A percentile compares a stretch with the other conserved stretches of the same genome.
Evolutionary conservation across 2,329 filamentous ascomycete genomes (phyloP).

Genomic region (Pseudogymnoascus sp.): DNA sequence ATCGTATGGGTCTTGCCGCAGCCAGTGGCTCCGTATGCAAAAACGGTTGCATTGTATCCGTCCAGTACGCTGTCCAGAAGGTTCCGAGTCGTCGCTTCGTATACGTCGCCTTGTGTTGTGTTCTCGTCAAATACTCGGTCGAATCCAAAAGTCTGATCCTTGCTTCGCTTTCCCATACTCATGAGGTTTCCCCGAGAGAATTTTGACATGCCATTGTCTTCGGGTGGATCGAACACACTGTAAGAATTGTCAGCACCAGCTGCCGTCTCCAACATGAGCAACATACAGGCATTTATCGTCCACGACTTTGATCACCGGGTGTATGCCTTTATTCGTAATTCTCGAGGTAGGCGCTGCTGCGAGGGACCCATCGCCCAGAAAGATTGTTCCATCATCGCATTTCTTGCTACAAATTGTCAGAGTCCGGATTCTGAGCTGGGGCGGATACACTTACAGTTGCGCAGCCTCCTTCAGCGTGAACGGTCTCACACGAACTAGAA

Average conservation of each 20-base stretch:
- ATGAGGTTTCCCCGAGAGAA: slow-evolving; percentile 78
- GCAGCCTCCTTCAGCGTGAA: slow-evolving; percentile 90
- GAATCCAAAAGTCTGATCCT: slow-evolving; percentile 96
- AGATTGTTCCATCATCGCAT: slow-evolving; percentile 77
- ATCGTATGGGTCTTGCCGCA: slow-evolving; percentile 99
- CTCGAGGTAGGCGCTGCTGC: slow-evolving; percentile 82
- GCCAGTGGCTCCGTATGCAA: slow-evolving; percentile 94
- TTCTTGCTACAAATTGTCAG: slow-evolving; percentile 34
- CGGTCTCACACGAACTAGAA: slow-evolving; percentile 59
- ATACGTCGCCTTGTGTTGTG: slow-evolving; percentile 84
- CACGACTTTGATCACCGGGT: slow-evolving; percentile 90
- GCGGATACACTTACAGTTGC: slow-evolving; percentile 55
- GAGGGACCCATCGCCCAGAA: slow-evolving; percentile 93
- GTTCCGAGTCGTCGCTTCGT: slow-evolving; percentile 82
- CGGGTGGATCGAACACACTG: slow-evolving; percentile 94
- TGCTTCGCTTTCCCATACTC: slow-evolving; percentile 77
- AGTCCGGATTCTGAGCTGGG: background rate
- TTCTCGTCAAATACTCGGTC: slow-evolving; percentile 97
- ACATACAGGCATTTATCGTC: slow-evolving; percentile 93
- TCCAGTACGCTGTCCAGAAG: slow-evolving; percentile 94
- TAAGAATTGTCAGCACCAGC: slow-evolving; percentile 14
- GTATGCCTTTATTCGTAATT: slow-evolving; percentile 75
- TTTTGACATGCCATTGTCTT: slow-evolving; percentile 85
- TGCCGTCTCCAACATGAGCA: background rate
- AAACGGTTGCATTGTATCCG: slow-evolving; percentile 97